Base-by-base conservation (phyloP, 148 eudicot species). In the Amaranthus palmeri region DNA sequence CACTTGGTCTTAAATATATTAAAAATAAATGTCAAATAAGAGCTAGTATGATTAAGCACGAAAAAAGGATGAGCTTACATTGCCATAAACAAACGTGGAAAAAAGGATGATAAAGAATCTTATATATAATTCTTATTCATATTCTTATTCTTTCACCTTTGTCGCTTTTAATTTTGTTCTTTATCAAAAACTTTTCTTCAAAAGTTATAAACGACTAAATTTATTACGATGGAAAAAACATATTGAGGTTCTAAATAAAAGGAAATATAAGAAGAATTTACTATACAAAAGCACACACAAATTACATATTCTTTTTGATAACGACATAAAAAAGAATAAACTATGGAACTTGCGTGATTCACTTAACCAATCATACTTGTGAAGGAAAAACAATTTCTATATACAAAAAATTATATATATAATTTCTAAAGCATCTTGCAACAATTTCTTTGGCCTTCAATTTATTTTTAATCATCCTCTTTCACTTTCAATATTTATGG, bases 271-370 rank as follows among this genome's bases (percentile, higher is more conserved):
- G 5, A 43, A 4, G 11, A 57, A 45, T 3, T 48, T 8, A 57
- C 12, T 3, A 25, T 8, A 57, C 12, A 6, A 44, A 25, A 45
- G 10, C 18, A 51, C 50, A 41, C 53, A 10, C 52, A 72, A 43
- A 67, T 46, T 13, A 4, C 9, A 63, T 45, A 73, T 18, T 64
- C 25, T n/a, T 48, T 63, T 7, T 10, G 72, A 78, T 67, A 55
- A 42, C 25, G 80, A 54, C 57, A 44, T 42, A 7, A 10, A 40
- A 66, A 55, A 14, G 52, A 52, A 25, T 13, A 17, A 65, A 65
- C 12, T 12, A 51, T 15, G 8, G 15, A 17, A 60, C 52, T 54
- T 72, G 47, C 72, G 76, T 77, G 80, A 72, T 77, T 77, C 76
- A 72, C 52, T 66, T 36, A 66, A 71, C 54, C 43, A 68, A 48